Conservation (phyloP, 805 yeast genomes). For the Saccharomycopsis fibuligera region DNA sequence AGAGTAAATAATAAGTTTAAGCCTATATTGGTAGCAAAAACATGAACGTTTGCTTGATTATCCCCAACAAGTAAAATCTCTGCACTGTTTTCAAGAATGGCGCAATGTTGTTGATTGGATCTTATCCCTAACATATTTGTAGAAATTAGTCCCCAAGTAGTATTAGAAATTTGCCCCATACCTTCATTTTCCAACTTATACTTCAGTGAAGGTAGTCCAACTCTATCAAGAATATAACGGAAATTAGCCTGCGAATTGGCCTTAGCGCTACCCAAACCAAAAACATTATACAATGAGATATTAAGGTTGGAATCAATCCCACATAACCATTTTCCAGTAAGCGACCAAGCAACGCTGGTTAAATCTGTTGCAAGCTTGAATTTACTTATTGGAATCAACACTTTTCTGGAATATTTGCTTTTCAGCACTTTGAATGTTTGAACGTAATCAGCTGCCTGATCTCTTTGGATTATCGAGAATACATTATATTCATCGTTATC, state of each 20-base stretch:
- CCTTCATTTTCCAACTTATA: no score
- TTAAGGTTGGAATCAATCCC: not conserved
- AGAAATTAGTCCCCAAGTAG: no score
- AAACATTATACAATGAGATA: constrained; percentile 4
- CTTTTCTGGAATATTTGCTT: not conserved
- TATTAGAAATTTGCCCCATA: no score
- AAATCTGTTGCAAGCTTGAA: not conserved
- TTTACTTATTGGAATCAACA: constrained; percentile 1
- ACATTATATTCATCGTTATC: no score
- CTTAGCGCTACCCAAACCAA: constrained; percentile 12
- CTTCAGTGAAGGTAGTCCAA: no score
- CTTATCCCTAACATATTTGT: no score
- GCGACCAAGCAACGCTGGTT: constrained; percentile 7
- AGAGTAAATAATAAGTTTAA: not conserved
- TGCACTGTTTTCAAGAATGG: constrained; percentile 1
- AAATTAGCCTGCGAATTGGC: no score
- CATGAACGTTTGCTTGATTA: constrained; percentile 5
- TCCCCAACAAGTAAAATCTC: constrained; percentile 18
- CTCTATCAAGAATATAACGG: no score
- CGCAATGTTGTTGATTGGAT: no score
- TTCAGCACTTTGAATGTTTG: not conserved
- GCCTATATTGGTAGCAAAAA: constrained; percentile 12
- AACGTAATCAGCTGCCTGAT: constrained; percentile 5
- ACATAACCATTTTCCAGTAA: constrained; percentile 16
- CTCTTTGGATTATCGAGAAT: constrained; percentile 4